Percentiles rank a stretch among this genome's conserved stretches.
Evolutionary conservation across 352 stramenopile species (phyloP).

Genomic region (Globisporangium heterothallicum): DNA sequence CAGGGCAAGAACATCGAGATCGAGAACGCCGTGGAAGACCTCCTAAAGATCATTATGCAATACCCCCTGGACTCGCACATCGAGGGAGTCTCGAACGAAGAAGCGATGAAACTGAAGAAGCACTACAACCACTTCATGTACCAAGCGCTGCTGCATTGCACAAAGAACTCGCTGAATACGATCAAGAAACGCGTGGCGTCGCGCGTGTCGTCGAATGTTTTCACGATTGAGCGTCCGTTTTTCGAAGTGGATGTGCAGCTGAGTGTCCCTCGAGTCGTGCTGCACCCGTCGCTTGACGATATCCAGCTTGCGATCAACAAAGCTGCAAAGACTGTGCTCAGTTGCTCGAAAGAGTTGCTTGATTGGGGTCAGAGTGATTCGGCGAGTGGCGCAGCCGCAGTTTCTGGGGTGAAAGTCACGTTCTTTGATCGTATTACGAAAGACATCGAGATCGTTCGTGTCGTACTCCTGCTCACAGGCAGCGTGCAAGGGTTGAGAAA

Average conservation of each 20-base stretch:
- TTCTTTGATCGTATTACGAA: conserved; percentile 99
- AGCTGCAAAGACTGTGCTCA: conserved; percentile 94
- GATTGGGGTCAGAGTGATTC: conserved; percentile 91
- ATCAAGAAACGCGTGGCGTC: conserved; percentile 97
- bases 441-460: conserved; percentile 98
- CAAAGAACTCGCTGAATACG: conserved; percentile 97
- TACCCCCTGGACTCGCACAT: conserved; percentile 96
- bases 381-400: neutral
- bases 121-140: conserved; percentile 99
- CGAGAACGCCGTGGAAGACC: conserved; percentile 96
- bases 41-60: conserved; percentile 94
- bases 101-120: conserved; percentile 95
- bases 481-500: conserved; percentile 97
- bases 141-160: conserved; percentile 94
- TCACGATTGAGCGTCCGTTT: conserved; percentile 93
- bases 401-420: conserved; percentile 47
- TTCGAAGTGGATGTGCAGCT: conserved; percentile 98
- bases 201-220: conserved; percentile 80
- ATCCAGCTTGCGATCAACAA: conserved; percentile 98
- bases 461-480: conserved; percentile 95
- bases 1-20: conserved; percentile 99
- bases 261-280: conserved; percentile 88
- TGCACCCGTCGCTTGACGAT: conserved; percentile 95
- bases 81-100: conserved; percentile 90
- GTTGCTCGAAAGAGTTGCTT: conserved; percentile 94